Evolutionary conservation across 345 rosid genomes (phyloP).

Genomic region (Leavenworthia alabamica): DNA sequence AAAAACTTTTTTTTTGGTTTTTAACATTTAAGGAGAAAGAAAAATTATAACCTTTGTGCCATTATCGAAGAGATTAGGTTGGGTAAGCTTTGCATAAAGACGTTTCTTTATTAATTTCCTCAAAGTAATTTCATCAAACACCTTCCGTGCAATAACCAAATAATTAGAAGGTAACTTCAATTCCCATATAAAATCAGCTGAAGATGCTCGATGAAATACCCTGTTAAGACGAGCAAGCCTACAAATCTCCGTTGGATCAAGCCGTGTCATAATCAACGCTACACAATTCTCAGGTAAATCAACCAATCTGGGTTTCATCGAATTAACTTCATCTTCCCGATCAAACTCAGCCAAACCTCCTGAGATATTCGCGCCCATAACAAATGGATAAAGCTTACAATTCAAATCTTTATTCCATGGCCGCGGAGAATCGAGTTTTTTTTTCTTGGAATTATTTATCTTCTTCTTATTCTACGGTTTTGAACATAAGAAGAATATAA

Average conservation of each 20-base stretch:
- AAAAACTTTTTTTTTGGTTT: background rate
- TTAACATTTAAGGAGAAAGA: background rate
- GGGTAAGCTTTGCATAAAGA: conserved; percentile 39
- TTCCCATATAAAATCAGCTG: conserved; percentile 66
- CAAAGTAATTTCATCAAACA: conserved; percentile 35
- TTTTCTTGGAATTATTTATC: background rate
- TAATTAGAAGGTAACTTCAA: conserved; percentile 50
- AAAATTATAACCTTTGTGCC: conserved; percentile 44
- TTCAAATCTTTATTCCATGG: background rate
- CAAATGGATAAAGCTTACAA: background rate
- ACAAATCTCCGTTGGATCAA: conserved; percentile 58
- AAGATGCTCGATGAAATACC: conserved; percentile 48
- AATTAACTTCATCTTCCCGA: conserved; percentile 19
- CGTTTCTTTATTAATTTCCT: conserved; percentile 36
- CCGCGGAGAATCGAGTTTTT: conserved; percentile 16
- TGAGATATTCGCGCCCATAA: conserved; percentile 49
- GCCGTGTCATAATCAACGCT: conserved; percentile 39
- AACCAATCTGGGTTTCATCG: conserved; percentile 34
- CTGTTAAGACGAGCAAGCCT: conserved; percentile 44
- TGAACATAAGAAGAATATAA: background rate
- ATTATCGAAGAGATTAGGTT: conserved; percentile 38
- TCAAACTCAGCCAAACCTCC: conserved; percentile 25
- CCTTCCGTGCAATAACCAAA: conserved; percentile 30
- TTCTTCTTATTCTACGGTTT: conserved; percentile 6
- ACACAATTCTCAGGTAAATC: conserved; percentile 65